phyloP scores from a whole-genome alignment of 108 stramenopile genomes.

The Nitzschia palea region DNA sequence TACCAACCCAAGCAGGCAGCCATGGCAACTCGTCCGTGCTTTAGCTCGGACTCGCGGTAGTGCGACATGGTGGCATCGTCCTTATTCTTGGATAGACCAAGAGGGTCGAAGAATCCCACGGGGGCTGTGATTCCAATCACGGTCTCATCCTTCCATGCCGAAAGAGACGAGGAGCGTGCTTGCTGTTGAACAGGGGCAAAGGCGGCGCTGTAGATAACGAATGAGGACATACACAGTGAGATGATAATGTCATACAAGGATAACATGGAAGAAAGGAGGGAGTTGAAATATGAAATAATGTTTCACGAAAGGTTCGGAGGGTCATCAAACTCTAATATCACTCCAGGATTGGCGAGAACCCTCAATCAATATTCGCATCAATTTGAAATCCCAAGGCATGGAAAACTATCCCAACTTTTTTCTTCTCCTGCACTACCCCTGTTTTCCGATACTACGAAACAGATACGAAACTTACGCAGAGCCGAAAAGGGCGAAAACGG shows the following conservation, averaged over 20 bases:
- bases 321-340: too few relatives aligned
- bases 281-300: too few relatives aligned
- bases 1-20: slow-evolving; percentile 96
- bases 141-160: slow-evolving; percentile 75
- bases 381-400: too few relatives aligned
- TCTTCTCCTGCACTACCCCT: too few relatives aligned
- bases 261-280: too few relatives aligned
- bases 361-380: too few relatives aligned
- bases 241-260: neutral
- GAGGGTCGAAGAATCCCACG: slow-evolving; percentile 89
- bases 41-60: slow-evolving; percentile 94
- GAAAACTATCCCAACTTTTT: too few relatives aligned
- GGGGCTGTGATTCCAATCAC: slow-evolving; percentile 82
- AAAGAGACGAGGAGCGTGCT: slow-evolving; percentile 31
- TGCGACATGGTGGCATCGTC: slow-evolving; percentile 75
- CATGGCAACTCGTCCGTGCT: slow-evolving; percentile 98
- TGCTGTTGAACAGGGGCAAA: slow-evolving; percentile 68
- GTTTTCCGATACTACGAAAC: too few relatives aligned
- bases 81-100: slow-evolving; percentile 80
- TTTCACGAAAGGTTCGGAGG: too few relatives aligned
- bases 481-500: slow-evolving; percentile 46
- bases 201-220: slow-evolving; percentile 53
- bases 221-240: neutral
- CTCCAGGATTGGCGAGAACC: too few relatives aligned
- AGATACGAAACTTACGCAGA: slow-evolving; percentile 62